A percentile compares a stretch with the other conserved stretches of the same genome.
phyloP scores from a whole-genome alignment of 352 stramenopile genomes.

The Phytophthora cactorum region DNA sequence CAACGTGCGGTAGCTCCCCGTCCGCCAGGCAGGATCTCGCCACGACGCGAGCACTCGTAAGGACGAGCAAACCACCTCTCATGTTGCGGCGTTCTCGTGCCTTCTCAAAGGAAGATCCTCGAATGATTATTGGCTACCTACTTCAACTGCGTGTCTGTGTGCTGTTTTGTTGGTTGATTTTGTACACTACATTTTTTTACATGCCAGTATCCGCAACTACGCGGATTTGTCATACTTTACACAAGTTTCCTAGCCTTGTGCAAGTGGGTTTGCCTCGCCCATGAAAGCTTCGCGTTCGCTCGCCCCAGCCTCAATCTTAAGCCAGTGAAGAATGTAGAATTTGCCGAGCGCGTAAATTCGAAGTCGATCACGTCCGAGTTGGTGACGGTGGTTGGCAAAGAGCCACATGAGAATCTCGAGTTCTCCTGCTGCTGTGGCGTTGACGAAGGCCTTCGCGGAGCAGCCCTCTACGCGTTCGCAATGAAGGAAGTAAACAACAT shows the following conservation, averaged over 20 bases:
- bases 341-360: slow-evolving; percentile 40
- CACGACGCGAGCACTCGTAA: slow-evolving; percentile 9
- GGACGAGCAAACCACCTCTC: neutral
- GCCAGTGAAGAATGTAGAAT: slow-evolving; percentile 41
- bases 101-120: neutral
- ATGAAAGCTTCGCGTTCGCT: slow-evolving; percentile 28
- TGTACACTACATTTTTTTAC: slow-evolving; percentile 21
- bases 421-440: slow-evolving; percentile 34
- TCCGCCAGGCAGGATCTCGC: neutral
- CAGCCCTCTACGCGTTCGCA: slow-evolving; percentile 20
- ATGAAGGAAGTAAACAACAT: slow-evolving; percentile 32
- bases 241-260: slow-evolving; percentile 22
- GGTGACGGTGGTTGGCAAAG: slow-evolving; percentile 27
- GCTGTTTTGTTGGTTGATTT: slow-evolving; percentile 1
- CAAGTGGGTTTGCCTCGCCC: slow-evolving; percentile 22
- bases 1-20: slow-evolving; percentile 19
- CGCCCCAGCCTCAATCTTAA: slow-evolving; percentile 28
- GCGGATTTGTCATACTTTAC: slow-evolving; percentile 26
- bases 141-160: slow-evolving; percentile 1
- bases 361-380: slow-evolving; percentile 37
- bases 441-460: slow-evolving; percentile 36
- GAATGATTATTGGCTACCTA: slow-evolving; percentile 1
- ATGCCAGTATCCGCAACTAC: slow-evolving; percentile 10
- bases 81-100: neutral
- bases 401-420: slow-evolving; percentile 44